phyloP scores from a whole-genome alignment of 345 rosid genomes.

The Eucalyptus guilfoylei region DNA sequence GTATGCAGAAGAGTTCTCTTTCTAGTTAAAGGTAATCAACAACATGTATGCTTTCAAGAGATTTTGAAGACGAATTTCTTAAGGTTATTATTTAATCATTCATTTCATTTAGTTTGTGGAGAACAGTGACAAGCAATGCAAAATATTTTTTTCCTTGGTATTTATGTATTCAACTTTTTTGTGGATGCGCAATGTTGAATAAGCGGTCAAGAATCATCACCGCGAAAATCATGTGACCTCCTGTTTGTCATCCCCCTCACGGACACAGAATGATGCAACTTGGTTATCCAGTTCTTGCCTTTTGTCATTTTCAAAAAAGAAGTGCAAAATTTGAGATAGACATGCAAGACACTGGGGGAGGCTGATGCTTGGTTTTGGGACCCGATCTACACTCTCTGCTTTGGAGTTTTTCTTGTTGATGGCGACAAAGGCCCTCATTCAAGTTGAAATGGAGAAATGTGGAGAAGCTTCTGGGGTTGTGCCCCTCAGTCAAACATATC shows the following conservation, averaged over 20 bases:
- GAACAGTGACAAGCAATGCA: not conserved
- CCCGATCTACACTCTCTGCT: not conserved
- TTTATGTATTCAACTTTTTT: not conserved
- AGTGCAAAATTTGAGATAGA: not conserved
- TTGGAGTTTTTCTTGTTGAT: not conserved
- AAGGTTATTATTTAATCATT: not conserved
- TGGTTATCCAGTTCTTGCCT: not conserved
- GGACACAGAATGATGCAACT: not conserved
- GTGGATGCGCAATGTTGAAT: not conserved
- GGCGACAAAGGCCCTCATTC: not conserved
- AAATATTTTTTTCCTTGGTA: not conserved
- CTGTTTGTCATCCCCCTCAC: not conserved
- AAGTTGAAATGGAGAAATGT: not conserved
- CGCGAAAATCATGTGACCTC: not conserved
- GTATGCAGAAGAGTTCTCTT: not conserved
- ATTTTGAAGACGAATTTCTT: not conserved
- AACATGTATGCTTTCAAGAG: not conserved
- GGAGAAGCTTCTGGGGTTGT: not conserved
- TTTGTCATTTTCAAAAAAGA: not conserved
- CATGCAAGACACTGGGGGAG: not conserved
- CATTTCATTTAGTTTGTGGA: not conserved
- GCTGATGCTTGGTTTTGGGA: not conserved
- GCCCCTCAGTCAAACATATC: not conserved
- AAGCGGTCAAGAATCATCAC: not conserved
- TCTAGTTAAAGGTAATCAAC: not conserved